A percentile compares a stretch with the other conserved stretches of the same genome.
Evolutionary conservation across 352 stramenopile species (phyloP).

Genomic region (Phytophthora megakarya): DNA sequence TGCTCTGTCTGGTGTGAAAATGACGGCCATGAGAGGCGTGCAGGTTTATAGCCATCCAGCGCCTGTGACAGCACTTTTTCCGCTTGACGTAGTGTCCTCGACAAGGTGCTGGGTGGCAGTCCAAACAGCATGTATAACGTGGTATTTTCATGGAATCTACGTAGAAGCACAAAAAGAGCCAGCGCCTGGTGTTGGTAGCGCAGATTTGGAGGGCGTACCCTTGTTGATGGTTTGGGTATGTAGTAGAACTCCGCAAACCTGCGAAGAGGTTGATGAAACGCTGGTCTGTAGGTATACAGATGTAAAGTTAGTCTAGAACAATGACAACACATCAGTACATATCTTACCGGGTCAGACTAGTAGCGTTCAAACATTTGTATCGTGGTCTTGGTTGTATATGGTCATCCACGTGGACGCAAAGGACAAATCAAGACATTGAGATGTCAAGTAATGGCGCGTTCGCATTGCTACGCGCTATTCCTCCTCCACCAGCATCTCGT

Average conservation of each 20-base stretch:
- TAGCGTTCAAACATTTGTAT: conserved; percentile 4
- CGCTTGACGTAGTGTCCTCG: conserved; percentile 4
- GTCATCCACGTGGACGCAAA: neutral
- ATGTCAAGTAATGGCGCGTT: neutral
- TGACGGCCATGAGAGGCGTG: conserved; percentile 1
- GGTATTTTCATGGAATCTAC: neutral
- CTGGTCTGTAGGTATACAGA: neutral
- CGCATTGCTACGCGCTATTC: too few species aligned
- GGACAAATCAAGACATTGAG: neutral
- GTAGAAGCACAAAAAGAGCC: conserved; percentile 7
- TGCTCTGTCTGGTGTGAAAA: neutral
- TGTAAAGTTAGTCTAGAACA: neutral
- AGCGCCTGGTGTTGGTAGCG: conserved; percentile 14
- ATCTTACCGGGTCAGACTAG: too few species aligned
- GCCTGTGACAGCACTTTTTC: neutral
- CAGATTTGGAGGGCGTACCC: neutral
- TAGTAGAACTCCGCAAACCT: neutral
- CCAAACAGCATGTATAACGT: conserved; percentile 8
- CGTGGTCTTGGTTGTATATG: neutral
- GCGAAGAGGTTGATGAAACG: neutral
- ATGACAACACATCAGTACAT: neutral
- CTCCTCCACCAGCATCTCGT: too few species aligned
- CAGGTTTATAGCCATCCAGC: neutral
- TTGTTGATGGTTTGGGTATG: neutral
- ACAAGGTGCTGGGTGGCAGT: neutral